Evolutionary conservation across 2,329 filamentous ascomycete species (phyloP), one percentile per base, ranked within the genome.

Genomic region (Plenodomus tracheiphilus): DNA sequence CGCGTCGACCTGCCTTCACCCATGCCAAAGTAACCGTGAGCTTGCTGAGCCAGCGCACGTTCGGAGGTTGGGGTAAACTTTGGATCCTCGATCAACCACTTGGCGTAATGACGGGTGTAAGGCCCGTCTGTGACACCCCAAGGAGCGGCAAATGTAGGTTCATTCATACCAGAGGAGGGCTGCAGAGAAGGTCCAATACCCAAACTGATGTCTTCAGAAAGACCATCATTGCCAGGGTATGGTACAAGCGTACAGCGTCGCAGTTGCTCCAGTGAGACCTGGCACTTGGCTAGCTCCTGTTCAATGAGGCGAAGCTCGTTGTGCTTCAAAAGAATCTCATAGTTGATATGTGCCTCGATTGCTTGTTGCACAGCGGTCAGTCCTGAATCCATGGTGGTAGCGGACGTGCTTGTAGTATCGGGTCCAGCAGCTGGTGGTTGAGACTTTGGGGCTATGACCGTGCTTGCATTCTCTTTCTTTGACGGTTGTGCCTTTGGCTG

Each of bases 231-330:
- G 56, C 86, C 84, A 25, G 93, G 92, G 71, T 91, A 97, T 4
- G 93, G 93, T 61, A 96, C 93, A 59, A 97, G 80, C 68, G 94
- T 87, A 75, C 92, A 97, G 52, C 94, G 86, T 62, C 94, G 88
- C 55, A 99, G 79, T 75, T 97, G 94, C 75, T 99, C 94, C 60
- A 97, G 81, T 10, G 92, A 91, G 56, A 92, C 79, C 76, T 97
- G 92, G 68, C 92, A 97, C 77, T 97, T 97, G 58, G 91, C 93
- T 58, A 97, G 82, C 76, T 97, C 94, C 74, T 96, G 91, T 69
- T 97, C 91, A 72, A 97, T 96, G 60, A 96, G 80, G 48, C 92
- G 89, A 51, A 97, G 77, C 77, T 99, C 94, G 65, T 94, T 86
- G 74, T 99, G 94, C 79, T 97, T 97, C 70, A 95, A 77, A 56